phyloP scores from a whole-genome alignment of 805 yeast genomes.

The Lipomyces chichibuensis region DNA sequence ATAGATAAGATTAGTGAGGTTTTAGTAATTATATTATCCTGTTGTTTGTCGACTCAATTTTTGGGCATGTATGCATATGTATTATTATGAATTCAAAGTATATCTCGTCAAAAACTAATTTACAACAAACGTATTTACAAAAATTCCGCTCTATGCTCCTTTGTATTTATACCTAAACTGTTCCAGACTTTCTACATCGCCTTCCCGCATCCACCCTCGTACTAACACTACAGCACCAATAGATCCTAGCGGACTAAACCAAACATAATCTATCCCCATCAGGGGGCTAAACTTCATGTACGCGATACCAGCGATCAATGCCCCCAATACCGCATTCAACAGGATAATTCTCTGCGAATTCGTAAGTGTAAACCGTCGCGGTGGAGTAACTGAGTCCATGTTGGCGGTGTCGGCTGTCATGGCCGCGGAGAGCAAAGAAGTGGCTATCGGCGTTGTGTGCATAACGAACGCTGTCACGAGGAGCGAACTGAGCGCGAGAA shows the following conservation, averaged over 20 bases:
- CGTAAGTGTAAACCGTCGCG: not conserved
- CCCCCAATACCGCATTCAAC: slow-evolving; percentile 14
- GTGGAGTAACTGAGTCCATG: not conserved
- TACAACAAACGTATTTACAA: not conserved
- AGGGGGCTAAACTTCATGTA: slow-evolving; percentile 22
- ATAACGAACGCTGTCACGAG: slow-evolving; percentile 25
- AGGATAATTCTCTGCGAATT: slow-evolving; percentile 11
- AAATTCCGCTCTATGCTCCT: slow-evolving; percentile 21
- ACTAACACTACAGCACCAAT: slow-evolving; percentile 16
- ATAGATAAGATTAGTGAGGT: not conserved
- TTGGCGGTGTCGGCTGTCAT: slow-evolving; percentile 9
- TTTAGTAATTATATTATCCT: not conserved
- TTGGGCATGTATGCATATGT: slow-evolving; percentile 5
- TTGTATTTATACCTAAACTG: slow-evolving; percentile 34
- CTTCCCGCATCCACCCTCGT: slow-evolving; percentile 34
- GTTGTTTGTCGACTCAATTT: slow-evolving; percentile 8
- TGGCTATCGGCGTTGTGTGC: slow-evolving; percentile 21
- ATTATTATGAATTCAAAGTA: slow-evolving; percentile 1
- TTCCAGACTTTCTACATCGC: slow-evolving; percentile 29
- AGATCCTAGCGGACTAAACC: slow-evolving; percentile 28
- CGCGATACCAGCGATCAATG: slow-evolving; percentile 20
- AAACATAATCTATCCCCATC: slow-evolving; percentile 30
- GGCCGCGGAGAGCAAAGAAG: slow-evolving; percentile 14
- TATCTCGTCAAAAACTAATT: not conserved
- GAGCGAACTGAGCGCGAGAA: slow-evolving; percentile 21